Evolutionary conservation across 257 asterid genomes (phyloP).

Genomic region (Nicotiana tabacum): DNA sequence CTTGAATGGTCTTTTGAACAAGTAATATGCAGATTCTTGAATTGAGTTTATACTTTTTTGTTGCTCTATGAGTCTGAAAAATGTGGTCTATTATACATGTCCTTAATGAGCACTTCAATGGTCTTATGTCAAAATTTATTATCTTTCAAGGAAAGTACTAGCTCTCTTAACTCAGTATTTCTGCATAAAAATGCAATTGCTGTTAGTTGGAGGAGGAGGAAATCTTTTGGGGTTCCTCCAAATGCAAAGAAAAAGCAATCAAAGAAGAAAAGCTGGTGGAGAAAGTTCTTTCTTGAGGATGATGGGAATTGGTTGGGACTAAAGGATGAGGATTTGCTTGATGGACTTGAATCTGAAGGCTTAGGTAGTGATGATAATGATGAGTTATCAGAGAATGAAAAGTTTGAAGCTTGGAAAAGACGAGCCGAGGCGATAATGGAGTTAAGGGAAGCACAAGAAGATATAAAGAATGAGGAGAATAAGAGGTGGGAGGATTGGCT

Average conservation of each 20-base stretch:
- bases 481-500: conserved; percentile 98
- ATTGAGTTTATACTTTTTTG: background rate
- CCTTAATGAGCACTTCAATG: conserved; percentile 88
- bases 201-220: conserved; percentile 41
- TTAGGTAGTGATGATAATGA: conserved; percentile 22
- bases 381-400: conserved; percentile 67
- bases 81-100: conserved; percentile 56
- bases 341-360: conserved; percentile 48
- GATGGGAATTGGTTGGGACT: conserved; percentile 89
- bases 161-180: conserved; percentile 22
- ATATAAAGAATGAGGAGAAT: conserved; percentile 71
- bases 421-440: conserved; percentile 91
- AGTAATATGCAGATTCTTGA: background rate
- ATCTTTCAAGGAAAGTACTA: conserved; percentile 29
- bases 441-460: conserved; percentile 89
- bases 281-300: conserved; percentile 67
- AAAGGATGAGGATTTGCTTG: conserved; percentile 67
- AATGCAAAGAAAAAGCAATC: conserved; percentile 58
- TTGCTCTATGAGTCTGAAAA: conserved; percentile 32
- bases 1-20: background rate
- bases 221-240: conserved; percentile 44
- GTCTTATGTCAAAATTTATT: conserved; percentile 53
- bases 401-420: conserved; percentile 93
- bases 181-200: conserved; percentile 17
- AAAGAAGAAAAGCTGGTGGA: conserved; percentile 79